Conservation (phyloP, 2,329 filamentous ascomycete species). For the Colletotrichum neosansevieriae region DNA sequence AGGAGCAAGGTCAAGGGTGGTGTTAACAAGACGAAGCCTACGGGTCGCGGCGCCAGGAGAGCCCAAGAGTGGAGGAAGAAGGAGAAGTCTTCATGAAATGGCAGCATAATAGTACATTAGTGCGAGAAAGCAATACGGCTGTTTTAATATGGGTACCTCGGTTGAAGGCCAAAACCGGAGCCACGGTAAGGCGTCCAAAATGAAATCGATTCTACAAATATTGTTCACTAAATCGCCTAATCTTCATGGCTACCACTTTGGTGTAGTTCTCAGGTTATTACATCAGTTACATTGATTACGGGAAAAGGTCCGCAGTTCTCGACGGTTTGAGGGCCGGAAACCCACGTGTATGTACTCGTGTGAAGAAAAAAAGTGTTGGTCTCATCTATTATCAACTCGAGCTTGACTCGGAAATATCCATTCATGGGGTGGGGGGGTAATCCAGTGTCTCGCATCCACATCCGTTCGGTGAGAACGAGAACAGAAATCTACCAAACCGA, state of each 20-base stretch:
- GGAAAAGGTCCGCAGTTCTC: conserved; percentile 13
- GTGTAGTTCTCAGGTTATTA: not conserved
- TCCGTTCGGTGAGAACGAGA: conserved; percentile 38
- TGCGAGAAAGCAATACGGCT: not conserved
- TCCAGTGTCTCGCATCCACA: conserved; percentile 36
- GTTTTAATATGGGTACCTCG: conserved; percentile 1
- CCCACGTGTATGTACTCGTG: conserved; percentile 23
- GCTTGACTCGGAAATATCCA: conserved; percentile 41
- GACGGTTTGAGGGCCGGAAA: conserved; percentile 8
- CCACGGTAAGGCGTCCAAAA: conserved; percentile 29
- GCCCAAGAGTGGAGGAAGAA: conserved; percentile 61
- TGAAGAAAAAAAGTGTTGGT: conserved; percentile 35
- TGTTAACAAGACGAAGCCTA: conserved; percentile 53
- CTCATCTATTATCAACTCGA: conserved; percentile 41
- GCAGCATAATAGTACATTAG: not conserved
- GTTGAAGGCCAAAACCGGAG: not conserved
- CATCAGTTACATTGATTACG: conserved; percentile 30
- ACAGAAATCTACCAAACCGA: conserved; percentile 38
- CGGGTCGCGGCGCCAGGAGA: conserved; percentile 54
- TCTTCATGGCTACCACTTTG: not conserved
- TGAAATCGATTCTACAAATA: too few relatives aligned
- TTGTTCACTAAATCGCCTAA: not conserved
- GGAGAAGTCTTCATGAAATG: conserved; percentile 33
- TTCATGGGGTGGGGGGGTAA: conserved; percentile 36
- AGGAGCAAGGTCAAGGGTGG: conserved; percentile 62